phyloP scores from a whole-genome alignment of 2,329 filamentous ascomycete species.

The Furcasterigmium sp. region DNA sequence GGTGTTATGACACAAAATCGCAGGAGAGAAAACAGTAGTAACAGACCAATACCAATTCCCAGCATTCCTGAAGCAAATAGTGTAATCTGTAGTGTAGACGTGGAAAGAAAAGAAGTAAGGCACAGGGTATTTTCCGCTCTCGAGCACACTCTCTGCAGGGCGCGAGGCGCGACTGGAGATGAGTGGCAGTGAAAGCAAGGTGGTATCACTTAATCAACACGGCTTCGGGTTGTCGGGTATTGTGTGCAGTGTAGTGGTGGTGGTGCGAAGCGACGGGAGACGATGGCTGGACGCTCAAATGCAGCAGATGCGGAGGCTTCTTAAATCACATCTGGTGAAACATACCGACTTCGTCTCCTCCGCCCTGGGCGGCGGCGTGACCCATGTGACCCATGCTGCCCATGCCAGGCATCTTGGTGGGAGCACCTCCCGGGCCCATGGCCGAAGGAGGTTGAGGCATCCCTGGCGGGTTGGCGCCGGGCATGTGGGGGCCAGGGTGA shows the following conservation, averaged over 20 bases:
- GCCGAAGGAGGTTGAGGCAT: constrained; percentile 57
- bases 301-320: constrained; percentile 31
- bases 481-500: constrained; percentile 58
- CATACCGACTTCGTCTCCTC: constrained; percentile 92
- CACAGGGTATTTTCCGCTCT: constrained; percentile 7
- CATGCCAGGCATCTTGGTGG: constrained; percentile 61
- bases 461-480: constrained; percentile 60
- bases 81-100: not conserved
- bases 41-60: constrained; percentile 27
- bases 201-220: constrained; percentile 25
- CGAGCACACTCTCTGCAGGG: constrained; percentile 1
- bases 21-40: constrained; percentile 17
- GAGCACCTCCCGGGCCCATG: constrained; percentile 52
- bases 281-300: constrained; percentile 15
- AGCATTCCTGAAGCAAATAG: constrained; percentile 10
- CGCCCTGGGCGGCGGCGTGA: constrained; percentile 63
- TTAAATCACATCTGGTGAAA: constrained; percentile 83
- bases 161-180: constrained; percentile 7
- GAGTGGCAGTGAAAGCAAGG: constrained; percentile 15
- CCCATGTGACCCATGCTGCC: constrained; percentile 65
- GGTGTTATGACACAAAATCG: constrained; percentile 10
- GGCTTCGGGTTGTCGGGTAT: constrained; percentile 13
- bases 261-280: constrained; percentile 14
- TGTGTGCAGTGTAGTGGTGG: constrained; percentile 13
- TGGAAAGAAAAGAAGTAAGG: not conserved